A percentile compares a stretch with the other conserved stretches of the same genome.
Conservation (phyloP, 306 rosid species). For the Begonia fuchsioides region DNA sequence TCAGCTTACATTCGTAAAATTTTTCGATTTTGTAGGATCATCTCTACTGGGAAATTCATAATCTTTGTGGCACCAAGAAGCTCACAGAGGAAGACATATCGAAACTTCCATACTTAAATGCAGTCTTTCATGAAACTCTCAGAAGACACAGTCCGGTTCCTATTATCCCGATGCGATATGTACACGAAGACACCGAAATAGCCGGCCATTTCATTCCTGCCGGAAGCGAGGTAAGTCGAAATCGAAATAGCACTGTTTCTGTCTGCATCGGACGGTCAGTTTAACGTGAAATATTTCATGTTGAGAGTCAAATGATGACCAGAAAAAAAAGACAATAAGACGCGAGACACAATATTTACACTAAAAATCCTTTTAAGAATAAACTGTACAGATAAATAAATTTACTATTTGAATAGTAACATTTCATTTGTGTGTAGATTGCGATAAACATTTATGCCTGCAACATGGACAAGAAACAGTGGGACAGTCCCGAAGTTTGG, state of each 20-base stretch:
- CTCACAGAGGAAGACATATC: constrained; percentile 47
- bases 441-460: constrained; percentile 84
- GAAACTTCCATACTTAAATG: constrained; percentile 51
- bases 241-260: too few relatives aligned
- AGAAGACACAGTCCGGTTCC: constrained; percentile 75
- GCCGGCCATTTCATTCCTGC: constrained; percentile 79
- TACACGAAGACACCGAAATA: constrained; percentile 63
- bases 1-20: background rate
- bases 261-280: too few relatives aligned
- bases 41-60: constrained; percentile 33
- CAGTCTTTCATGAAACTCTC: constrained; percentile 81
- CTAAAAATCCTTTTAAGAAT: too few relatives aligned
- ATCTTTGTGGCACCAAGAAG: constrained; percentile 39
- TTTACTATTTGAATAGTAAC: too few relatives aligned
- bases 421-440: constrained; percentile 31
- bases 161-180: constrained; percentile 51
- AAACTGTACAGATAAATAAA: too few relatives aligned
- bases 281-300: too few relatives aligned
- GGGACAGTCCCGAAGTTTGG: constrained; percentile 73
- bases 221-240: constrained; percentile 53
- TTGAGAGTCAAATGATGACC: too few relatives aligned
- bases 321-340: too few relatives aligned
- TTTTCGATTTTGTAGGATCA: constrained; percentile 24
- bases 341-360: too few relatives aligned
- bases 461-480: constrained; percentile 56